These are phyloP conservation scores for Solanum etuberosum DNA, from an alignment of 257 asterid genomes.

Conservation along the genomic window DNA sequence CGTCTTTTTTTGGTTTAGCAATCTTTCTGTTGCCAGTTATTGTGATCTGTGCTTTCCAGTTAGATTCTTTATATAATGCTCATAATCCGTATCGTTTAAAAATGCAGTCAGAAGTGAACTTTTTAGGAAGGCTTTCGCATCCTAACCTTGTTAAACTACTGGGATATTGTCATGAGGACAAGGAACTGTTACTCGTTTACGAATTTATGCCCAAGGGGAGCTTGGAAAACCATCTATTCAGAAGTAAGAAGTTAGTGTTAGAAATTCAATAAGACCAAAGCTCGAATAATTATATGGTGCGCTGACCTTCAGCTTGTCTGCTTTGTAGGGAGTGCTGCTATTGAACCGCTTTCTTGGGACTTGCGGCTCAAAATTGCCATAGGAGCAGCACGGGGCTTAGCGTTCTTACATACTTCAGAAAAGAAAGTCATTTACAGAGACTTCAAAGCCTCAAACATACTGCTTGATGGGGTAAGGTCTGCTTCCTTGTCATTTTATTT, in stretches of 20 bases:
- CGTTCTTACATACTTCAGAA: slow-evolving; percentile 28
- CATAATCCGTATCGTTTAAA: background rate
- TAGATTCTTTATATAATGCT: background rate
- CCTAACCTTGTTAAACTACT: slow-evolving; percentile 34
- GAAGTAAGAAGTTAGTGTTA: slow-evolving; percentile 19
- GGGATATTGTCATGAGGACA: slow-evolving; percentile 35
- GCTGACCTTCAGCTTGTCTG: background rate
- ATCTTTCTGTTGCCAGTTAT: background rate
- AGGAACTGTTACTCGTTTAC: slow-evolving; percentile 31
- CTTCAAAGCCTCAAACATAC: slow-evolving; percentile 37
- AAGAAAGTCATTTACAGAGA: slow-evolving; percentile 36
- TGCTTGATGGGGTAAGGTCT: slow-evolving; percentile 27
- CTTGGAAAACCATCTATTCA: slow-evolving; percentile 39
- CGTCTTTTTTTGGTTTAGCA: background rate
- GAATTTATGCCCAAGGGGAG: slow-evolving; percentile 40
- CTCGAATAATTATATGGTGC: background rate
- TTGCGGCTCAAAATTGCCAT: slow-evolving; percentile 27
- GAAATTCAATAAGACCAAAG: background rate
- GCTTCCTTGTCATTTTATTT: background rate
- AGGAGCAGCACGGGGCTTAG: slow-evolving; percentile 39
- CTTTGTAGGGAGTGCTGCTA: slow-evolving; percentile 20
- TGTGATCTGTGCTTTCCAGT: background rate
- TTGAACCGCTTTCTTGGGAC: slow-evolving; percentile 33
- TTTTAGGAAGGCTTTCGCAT: slow-evolving; percentile 41
- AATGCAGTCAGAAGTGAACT: slow-evolving; percentile 40